Percentiles rank a stretch among this genome's conserved stretches.
These are phyloP conservation scores for Aspergillus heteromorphus DNA, from an alignment of 495 filamentous ascomycete species.

Conservation along the genomic window DNA sequence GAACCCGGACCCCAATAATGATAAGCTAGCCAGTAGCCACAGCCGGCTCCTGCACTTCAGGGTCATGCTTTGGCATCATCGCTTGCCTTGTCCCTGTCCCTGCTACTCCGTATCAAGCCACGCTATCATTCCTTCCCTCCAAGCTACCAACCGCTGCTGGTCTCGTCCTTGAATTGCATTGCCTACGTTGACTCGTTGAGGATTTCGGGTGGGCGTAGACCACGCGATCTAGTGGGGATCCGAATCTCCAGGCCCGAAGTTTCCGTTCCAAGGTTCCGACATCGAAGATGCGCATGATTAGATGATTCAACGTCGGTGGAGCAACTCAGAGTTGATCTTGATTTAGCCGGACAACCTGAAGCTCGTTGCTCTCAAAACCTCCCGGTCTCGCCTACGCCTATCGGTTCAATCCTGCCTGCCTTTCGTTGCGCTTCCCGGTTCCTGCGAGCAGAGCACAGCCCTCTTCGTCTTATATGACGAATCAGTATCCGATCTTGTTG, in stretches of 20 bases:
- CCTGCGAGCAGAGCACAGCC: not conserved
- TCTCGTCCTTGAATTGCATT: not conserved
- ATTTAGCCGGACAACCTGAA: not conserved
- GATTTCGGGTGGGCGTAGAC: not conserved
- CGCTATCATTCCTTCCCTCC: not conserved
- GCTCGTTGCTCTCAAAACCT: not conserved
- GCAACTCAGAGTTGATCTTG: not conserved
- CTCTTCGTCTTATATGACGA: not conserved
- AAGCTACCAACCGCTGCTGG: not conserved
- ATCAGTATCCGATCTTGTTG: not conserved
- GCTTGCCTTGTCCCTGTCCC: not conserved
- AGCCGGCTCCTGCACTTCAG: not conserved
- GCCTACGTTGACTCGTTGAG: not conserved
- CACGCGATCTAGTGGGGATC: not conserved
- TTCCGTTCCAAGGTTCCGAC: not conserved
- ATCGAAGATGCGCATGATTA: not conserved
- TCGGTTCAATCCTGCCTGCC: not conserved
- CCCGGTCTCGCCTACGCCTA: not conserved
- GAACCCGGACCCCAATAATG: not conserved
- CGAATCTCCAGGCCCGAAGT: not conserved
- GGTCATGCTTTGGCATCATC: not conserved
- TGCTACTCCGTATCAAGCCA: not conserved
- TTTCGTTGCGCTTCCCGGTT: not conserved
- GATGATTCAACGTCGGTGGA: not conserved
- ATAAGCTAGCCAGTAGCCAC: not conserved